phyloP scores from a whole-genome alignment of 1,284 basidiomycete species.

The Cutaneotrichosporon sp. region DNA sequence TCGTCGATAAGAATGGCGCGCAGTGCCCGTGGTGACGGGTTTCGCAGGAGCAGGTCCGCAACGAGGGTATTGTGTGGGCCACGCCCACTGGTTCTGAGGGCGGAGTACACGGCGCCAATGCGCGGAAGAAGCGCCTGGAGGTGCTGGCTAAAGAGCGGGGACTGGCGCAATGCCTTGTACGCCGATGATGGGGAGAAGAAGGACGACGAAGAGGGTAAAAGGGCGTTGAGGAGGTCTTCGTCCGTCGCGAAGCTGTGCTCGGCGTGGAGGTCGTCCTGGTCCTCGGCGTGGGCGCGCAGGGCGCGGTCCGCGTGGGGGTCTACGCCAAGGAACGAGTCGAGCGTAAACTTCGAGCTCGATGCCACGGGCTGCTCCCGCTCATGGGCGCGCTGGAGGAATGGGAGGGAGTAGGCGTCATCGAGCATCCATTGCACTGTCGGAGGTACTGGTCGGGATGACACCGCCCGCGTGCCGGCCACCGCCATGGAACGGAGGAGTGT shows the following conservation, averaged over 20 bases:
- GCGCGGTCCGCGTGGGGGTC: slow-evolving; percentile 5
- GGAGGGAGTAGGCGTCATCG: neutral
- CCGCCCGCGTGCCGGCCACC: neutral
- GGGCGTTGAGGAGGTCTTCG: neutral
- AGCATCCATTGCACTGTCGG: neutral
- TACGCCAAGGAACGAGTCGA: slow-evolving; percentile 22
- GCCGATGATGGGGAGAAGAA: slow-evolving; percentile 29
- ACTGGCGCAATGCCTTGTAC: slow-evolving; percentile 24
- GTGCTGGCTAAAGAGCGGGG: slow-evolving; percentile 26
- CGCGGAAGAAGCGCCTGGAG: slow-evolving; percentile 21
- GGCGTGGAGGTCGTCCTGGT: slow-evolving; percentile 25
- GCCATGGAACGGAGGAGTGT: neutral
- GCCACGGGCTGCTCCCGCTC: slow-evolving; percentile 11
- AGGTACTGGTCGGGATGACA: neutral
- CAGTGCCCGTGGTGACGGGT: slow-evolving; percentile 24
- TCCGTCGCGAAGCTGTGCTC: slow-evolving; percentile 22
- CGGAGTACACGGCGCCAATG: slow-evolving; percentile 19
- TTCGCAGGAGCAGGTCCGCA: slow-evolving; percentile 28
- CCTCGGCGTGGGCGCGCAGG: neutral
- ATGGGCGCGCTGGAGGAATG: slow-evolving; percentile 3
- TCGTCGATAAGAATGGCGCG: slow-evolving; percentile 25
- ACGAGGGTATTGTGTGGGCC: slow-evolving; percentile 31
- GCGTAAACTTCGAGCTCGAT: slow-evolving; percentile 25
- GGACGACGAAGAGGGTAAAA: neutral
- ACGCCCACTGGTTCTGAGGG: slow-evolving; percentile 14